phyloP scores from a whole-genome alignment of 306 rosid species.

The Prunus armeniaca region DNA sequence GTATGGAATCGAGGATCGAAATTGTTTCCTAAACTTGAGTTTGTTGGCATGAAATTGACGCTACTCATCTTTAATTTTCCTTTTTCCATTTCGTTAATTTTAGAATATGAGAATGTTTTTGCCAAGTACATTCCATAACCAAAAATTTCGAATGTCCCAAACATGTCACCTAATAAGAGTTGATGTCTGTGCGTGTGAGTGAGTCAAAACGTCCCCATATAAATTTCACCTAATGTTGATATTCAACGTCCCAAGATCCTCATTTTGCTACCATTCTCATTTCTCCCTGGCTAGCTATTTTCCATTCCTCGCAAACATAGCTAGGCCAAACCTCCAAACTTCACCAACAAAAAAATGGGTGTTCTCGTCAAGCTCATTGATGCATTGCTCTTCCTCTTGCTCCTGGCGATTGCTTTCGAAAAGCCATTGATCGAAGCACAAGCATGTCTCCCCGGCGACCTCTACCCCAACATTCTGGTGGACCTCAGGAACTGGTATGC shows the following conservation, averaged over 20 bases:
- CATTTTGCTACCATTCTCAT: not conserved
- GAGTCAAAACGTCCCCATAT: not conserved
- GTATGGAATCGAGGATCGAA: too few relatives aligned
- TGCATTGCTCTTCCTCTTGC: slow-evolving; percentile 12
- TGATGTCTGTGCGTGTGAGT: not conserved
- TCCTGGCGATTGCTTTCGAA: not conserved
- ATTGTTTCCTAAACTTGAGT: not conserved
- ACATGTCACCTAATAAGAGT: not conserved
- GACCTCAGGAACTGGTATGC: slow-evolving; percentile 16
- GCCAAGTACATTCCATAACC: not conserved
- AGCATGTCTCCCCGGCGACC: slow-evolving; percentile 9
- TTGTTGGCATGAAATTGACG: not conserved
- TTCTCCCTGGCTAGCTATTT: not conserved
- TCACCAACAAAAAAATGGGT: slow-evolving; percentile 3
- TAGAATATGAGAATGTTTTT: not conserved
- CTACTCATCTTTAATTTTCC: not conserved
- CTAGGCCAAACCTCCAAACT: not conserved
- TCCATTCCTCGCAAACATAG: slow-evolving; percentile 9
- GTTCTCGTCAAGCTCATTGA: slow-evolving; percentile 13
- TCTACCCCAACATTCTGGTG: slow-evolving; percentile 1
- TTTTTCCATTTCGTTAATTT: not conserved
- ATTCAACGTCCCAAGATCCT: slow-evolving; percentile 10
- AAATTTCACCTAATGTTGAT: not conserved
- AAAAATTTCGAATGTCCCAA: not conserved
- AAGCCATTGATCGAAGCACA: slow-evolving; percentile 19